Conservation (phyloP, 208 protist genomes). For the Tritrichomonas foetus region DNA sequence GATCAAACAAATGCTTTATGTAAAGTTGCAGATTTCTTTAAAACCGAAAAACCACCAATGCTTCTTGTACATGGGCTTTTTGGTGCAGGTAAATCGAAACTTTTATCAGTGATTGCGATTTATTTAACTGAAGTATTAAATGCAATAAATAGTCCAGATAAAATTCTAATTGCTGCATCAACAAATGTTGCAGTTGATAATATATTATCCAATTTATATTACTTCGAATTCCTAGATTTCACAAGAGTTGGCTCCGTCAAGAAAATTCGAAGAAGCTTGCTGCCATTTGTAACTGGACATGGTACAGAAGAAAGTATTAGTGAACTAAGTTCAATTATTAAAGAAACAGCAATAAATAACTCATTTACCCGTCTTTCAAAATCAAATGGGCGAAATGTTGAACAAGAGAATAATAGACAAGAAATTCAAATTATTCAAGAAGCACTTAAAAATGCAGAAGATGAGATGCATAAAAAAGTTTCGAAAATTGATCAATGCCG, state of each 20-base stretch:
- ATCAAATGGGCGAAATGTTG: too few relatives aligned
- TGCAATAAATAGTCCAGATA: background rate
- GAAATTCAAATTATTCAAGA: background rate
- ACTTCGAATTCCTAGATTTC: background rate
- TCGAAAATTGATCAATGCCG: background rate
- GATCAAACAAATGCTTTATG: background rate
- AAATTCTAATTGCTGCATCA: constrained; percentile 42
- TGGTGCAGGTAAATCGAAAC: constrained; percentile 46
- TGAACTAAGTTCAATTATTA: background rate
- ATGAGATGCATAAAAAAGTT: background rate
- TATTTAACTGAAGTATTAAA: constrained; percentile 9
- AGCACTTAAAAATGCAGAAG: background rate
- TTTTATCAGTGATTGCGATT: constrained; percentile 35
- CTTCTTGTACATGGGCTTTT: constrained; percentile 49
- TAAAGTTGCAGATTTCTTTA: background rate
- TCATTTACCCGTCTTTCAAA: too few relatives aligned
- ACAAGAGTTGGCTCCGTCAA: background rate
- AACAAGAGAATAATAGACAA: background rate
- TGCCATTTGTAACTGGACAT: background rate
- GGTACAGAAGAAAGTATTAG: background rate
- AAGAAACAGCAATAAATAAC: background rate
- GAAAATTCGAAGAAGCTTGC: background rate
- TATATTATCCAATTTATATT: constrained; percentile 20
- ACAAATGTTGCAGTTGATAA: constrained; percentile 50
- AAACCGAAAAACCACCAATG: background rate